Conservation (phyloP, 1,139 yeast genomes). For the Yamadazyma diddensiae region DNA sequence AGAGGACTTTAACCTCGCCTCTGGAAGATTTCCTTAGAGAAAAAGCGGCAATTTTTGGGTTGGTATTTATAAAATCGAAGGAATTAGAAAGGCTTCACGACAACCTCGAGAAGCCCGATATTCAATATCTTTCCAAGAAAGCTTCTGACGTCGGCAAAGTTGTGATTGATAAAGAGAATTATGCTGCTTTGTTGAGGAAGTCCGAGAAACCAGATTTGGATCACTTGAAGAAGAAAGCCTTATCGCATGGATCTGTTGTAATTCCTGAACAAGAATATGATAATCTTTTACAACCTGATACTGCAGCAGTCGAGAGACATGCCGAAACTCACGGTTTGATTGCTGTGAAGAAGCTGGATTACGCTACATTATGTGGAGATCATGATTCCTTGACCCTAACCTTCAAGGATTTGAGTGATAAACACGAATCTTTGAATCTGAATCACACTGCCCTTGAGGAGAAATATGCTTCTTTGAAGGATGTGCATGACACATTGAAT, state of each 20-base stretch:
- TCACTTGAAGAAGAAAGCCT: slow-evolving; percentile 22
- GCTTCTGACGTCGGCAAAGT: slow-evolving; percentile 16
- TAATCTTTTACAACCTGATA: slow-evolving; percentile 12
- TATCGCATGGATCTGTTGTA: slow-evolving; percentile 15
- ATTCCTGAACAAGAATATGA: slow-evolving; percentile 19
- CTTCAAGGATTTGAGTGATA: too few relatives aligned
- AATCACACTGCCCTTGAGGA: too few relatives aligned
- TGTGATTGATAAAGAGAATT: slow-evolving; percentile 5
- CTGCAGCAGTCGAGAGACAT: slow-evolving; percentile 9
- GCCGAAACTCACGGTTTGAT: slow-evolving; percentile 10
- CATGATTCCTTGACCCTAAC: slow-evolving; percentile 15
- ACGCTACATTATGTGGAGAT: too few relatives aligned
- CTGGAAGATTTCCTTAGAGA: slow-evolving; percentile 12
- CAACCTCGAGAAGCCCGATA: slow-evolving; percentile 19
- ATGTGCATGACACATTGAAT: too few relatives aligned
- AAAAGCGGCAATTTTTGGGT: slow-evolving; percentile 13
- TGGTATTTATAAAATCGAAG: slow-evolving; percentile 7
- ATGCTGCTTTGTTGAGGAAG: slow-evolving; percentile 4
- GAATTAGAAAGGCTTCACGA: slow-evolving; percentile 12
- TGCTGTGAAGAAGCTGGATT: slow-evolving; percentile 17
- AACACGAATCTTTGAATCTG: too few relatives aligned
- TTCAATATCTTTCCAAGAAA: slow-evolving; percentile 21
- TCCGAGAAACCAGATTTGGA: slow-evolving; percentile 13
- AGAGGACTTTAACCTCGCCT: slow-evolving; percentile 15
- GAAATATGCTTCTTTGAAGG: too few relatives aligned